Evolutionary conservation across 345 rosid genomes (phyloP).

Genomic region (Combretum micranthum): DNA sequence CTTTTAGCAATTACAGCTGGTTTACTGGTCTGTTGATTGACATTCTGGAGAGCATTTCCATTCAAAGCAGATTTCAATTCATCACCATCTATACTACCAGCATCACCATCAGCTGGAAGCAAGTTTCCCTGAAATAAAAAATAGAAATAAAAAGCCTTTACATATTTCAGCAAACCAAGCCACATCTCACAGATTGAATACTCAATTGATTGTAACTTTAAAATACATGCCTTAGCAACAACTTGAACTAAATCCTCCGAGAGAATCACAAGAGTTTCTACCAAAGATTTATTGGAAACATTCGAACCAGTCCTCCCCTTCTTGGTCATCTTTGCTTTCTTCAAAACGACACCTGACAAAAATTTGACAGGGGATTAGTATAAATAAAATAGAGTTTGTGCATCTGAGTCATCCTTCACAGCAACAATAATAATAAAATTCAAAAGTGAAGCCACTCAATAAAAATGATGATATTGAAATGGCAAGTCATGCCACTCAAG

Average conservation of each 20-base stretch:
- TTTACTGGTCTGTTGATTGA: constrained; percentile 15
- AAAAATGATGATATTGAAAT: too few species aligned
- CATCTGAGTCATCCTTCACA: too few species aligned
- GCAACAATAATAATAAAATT: too few species aligned
- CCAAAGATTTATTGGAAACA: constrained; percentile 37
- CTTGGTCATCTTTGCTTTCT: constrained; percentile 67
- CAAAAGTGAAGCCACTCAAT: too few species aligned
- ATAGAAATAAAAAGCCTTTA: constrained; percentile 2
- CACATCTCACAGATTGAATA: constrained; percentile 1
- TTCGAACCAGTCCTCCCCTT: constrained; percentile 63
- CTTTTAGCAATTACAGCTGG: constrained; percentile 14
- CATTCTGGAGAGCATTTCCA: constrained; percentile 14
- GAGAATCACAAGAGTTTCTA: constrained; percentile 65
- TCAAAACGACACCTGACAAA: constrained; percentile 61
- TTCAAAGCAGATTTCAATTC: constrained; percentile 35
- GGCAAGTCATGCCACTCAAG: too few species aligned
- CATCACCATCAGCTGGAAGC: constrained; percentile 40
- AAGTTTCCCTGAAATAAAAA: constrained; percentile 42
- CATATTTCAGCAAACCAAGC: not conserved
- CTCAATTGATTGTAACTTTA: not conserved
- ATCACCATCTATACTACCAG: constrained; percentile 29
- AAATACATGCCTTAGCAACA: constrained; percentile 55
- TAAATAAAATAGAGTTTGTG: too few species aligned
- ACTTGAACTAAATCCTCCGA: constrained; percentile 74
- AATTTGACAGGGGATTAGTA: not conserved